Conservation (phyloP, 352 stramenopile genomes). For the Phytophthora citrophthora region DNA sequence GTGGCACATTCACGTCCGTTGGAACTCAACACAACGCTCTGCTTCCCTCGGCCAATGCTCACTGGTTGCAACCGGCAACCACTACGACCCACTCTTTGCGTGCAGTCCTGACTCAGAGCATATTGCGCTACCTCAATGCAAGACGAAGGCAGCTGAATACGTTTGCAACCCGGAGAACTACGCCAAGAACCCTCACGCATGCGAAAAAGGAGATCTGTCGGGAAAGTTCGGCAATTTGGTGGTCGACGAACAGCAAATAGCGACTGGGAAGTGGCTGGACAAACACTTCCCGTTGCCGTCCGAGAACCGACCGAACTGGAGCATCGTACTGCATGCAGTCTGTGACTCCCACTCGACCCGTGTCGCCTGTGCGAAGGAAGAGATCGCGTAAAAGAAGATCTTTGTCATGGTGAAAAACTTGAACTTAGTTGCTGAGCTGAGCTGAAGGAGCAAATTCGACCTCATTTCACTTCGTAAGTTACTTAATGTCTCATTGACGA, state of each 20-base stretch:
- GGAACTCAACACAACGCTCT: slow-evolving; percentile 23
- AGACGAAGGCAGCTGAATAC: slow-evolving; percentile 37
- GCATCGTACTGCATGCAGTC: slow-evolving; percentile 48
- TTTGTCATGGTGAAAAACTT: neutral
- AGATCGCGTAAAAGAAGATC: slow-evolving; percentile 3
- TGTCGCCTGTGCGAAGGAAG: slow-evolving; percentile 46
- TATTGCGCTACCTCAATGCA: slow-evolving; percentile 32
- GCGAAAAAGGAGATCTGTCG: slow-evolving; percentile 62
- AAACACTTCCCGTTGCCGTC: slow-evolving; percentile 32
- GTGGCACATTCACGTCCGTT: slow-evolving; percentile 59
- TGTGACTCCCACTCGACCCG: slow-evolving; percentile 37
- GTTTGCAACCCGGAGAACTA: slow-evolving; percentile 47
- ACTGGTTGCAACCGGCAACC: slow-evolving; percentile 44
- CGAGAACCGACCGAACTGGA: slow-evolving; percentile 46
- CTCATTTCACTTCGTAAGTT: too few relatives aligned
- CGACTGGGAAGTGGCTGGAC: slow-evolving; percentile 34
- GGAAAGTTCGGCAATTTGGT: slow-evolving; percentile 52
- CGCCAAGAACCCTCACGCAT: slow-evolving; percentile 29
- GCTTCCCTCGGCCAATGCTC: slow-evolving; percentile 44
- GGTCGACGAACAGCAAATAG: slow-evolving; percentile 25
- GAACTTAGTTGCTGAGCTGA: neutral
- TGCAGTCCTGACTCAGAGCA: slow-evolving; percentile 57
- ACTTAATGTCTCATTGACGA: too few relatives aligned
- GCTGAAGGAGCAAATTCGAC: neutral
- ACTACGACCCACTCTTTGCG: slow-evolving; percentile 60